Conservation (phyloP, 352 stramenopile species). For the Globisporangium radiosum region DNA sequence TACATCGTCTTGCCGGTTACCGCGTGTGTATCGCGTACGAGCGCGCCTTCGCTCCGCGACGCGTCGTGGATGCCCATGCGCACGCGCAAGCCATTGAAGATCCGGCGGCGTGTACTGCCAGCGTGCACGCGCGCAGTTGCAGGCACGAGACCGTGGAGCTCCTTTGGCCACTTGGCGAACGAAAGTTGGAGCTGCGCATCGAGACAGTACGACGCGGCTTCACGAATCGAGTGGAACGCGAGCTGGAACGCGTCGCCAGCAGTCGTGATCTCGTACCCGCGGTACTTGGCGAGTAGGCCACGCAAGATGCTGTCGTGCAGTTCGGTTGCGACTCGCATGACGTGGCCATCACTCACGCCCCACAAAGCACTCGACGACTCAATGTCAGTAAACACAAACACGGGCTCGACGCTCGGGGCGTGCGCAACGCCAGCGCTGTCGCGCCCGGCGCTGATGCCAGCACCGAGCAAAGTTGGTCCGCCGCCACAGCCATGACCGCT, state of each 20-base stretch:
- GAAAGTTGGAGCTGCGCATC: constrained; percentile 44
- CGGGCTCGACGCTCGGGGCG: too few species aligned
- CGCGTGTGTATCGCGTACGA: constrained; percentile 39
- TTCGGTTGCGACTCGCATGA: constrained; percentile 43
- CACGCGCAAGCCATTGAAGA: constrained; percentile 47
- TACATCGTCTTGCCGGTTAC: constrained; percentile 52
- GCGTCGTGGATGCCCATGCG: constrained; percentile 57
- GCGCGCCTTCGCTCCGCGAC: constrained; percentile 26
- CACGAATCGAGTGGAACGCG: constrained; percentile 42
- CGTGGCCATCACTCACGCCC: constrained; percentile 21
- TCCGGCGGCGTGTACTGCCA: constrained; percentile 27
- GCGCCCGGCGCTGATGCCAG: too few species aligned
- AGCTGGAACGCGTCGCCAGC: constrained; percentile 54
- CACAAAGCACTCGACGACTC: constrained; percentile 49
- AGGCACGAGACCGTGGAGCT: constrained; percentile 32
- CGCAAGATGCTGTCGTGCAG: constrained; percentile 53
- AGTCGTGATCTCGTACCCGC: constrained; percentile 57
- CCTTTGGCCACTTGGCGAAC: constrained; percentile 29
- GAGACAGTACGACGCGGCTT: constrained; percentile 49
- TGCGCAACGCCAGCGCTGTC: too few species aligned
- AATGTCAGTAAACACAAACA: constrained; percentile 69
- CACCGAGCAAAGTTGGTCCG: too few species aligned
- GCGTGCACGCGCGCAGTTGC: constrained; percentile 24
- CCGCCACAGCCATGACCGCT: too few species aligned
- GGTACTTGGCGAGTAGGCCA: constrained; percentile 24